Base-by-base conservation (phyloP, 2,329 filamentous ascomycete species). In the Anthostomella pinea region DNA sequence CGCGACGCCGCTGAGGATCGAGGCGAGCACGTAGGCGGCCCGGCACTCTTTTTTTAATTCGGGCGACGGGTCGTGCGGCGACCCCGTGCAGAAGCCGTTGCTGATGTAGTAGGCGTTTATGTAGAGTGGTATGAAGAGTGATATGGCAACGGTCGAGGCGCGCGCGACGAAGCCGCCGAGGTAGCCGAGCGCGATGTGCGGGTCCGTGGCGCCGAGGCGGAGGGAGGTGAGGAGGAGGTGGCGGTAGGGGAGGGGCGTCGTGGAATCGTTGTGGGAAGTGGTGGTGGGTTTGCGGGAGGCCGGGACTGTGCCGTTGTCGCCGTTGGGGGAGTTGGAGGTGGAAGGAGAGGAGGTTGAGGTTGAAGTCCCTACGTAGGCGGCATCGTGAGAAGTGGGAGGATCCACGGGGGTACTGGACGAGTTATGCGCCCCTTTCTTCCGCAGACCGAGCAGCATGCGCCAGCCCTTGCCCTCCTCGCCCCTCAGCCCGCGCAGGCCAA, bases 111-210 rank as follows among this genome's bases (percentile, higher is more conserved):
- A 95, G 16, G 87, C 83, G 59, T 97, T 97, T 52, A 96, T 81
- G 57, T 86, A 94, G 2, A 98, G 75, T 1, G 93, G 93, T 35
- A 98, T 85, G 65, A 97, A 98, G 5, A 97, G 77, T 1, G 88
- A 94, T 48, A 98, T 95, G 34, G 87, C 91, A 5, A 98, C 93
- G 0, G 89, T 95, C 1, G 90, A 96, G 6, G 93, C 90, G 38
- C 93, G 81, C 8, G 90, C 91, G 3, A 98, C 91, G 54, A 97
- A 96, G 2, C 93, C 93, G 45, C 91, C 93, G 0, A 97, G 68
- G 56, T 97, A 98, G 18, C 86, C 91, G 0, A 97, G 73, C 13
- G 81, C 83, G 44, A 98, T 95, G 50, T 85, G 78, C 8, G 80
- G 73, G 57, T 94, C 86, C 7, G 49, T 79, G 52, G 88, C 79